Evolutionary conservation across 2,329 filamentous ascomycete species (phyloP).

Genomic region (Apiospora rasikravindrae): DNA sequence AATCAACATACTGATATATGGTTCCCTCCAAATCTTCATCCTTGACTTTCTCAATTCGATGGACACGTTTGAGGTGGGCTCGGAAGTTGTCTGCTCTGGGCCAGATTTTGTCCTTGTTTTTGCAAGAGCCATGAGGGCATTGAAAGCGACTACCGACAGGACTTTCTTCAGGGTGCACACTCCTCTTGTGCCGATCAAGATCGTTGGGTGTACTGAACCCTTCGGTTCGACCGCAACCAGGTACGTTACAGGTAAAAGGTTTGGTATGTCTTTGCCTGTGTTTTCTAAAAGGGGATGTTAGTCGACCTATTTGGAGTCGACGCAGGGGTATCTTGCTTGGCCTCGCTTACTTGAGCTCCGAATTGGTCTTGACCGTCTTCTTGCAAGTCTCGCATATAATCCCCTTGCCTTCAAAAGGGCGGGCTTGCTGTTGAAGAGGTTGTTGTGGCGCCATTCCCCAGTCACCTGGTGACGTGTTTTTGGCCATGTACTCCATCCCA

Average conservation of each 20-base stretch:
- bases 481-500: neutral
- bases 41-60: slow-evolving; percentile 47
- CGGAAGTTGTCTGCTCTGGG: slow-evolving; percentile 86
- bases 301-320: slow-evolving; percentile 20
- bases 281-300: slow-evolving; percentile 61
- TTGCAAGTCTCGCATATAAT: slow-evolving; percentile 48
- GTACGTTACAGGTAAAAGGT: slow-evolving; percentile 64
- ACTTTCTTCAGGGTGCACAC: slow-evolving; percentile 63
- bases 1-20: slow-evolving; percentile 1
- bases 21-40: slow-evolving; percentile 44
- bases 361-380: slow-evolving; percentile 53
- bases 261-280: slow-evolving; percentile 74
- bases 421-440: neutral
- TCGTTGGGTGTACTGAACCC: slow-evolving; percentile 86
- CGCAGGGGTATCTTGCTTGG: neutral
- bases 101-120: slow-evolving; percentile 72
- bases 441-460: neutral
- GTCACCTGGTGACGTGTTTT: neutral
- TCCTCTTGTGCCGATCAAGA: slow-evolving; percentile 77
- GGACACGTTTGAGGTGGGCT: slow-evolving; percentile 75
- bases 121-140: slow-evolving; percentile 64
- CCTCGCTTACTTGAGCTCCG: slow-evolving; percentile 58
- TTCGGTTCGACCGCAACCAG: slow-evolving; percentile 60
- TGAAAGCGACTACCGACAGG: slow-evolving; percentile 59
- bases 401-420: slow-evolving; percentile 26